phyloP scores from a whole-genome alignment of 352 stramenopile species.

The Phytophthora parvispora region DNA sequence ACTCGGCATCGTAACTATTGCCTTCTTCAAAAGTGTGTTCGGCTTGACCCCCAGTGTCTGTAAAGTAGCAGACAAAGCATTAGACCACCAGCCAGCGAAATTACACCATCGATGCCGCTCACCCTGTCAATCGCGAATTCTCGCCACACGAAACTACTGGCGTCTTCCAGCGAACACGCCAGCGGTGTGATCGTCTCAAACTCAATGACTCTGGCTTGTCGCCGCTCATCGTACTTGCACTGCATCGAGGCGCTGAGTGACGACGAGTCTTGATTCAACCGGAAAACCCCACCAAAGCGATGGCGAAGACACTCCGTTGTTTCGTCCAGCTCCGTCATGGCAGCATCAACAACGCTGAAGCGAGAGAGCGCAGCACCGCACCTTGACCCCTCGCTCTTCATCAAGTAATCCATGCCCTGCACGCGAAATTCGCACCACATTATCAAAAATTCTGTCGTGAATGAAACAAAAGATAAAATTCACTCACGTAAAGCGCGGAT shows the following conservation, averaged over 20 bases:
- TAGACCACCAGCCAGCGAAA: neutral
- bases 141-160: conserved; percentile 9
- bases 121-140: conserved; percentile 17
- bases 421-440: neutral
- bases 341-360: conserved; percentile 1
- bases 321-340: conserved; percentile 7
- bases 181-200: conserved; percentile 25
- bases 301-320: conserved; percentile 5
- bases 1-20: conserved; percentile 16
- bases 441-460: neutral
- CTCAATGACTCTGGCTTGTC: conserved; percentile 13
- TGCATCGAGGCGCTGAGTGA: conserved; percentile 5
- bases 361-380: neutral
- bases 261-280: neutral
- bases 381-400: conserved; percentile 3
- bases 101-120: neutral
- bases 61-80: neutral
- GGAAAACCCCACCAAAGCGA: conserved; percentile 3
- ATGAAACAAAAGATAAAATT: neutral
- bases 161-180: conserved; percentile 7
- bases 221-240: conserved; percentile 12
- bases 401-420: conserved; percentile 18
- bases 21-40: conserved; percentile 17
- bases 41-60: conserved; percentile 12
- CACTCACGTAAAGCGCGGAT: conserved; percentile 19